phyloP scores from a whole-genome alignment of 257 asterid species.

The Lavandula angustifolia region DNA sequence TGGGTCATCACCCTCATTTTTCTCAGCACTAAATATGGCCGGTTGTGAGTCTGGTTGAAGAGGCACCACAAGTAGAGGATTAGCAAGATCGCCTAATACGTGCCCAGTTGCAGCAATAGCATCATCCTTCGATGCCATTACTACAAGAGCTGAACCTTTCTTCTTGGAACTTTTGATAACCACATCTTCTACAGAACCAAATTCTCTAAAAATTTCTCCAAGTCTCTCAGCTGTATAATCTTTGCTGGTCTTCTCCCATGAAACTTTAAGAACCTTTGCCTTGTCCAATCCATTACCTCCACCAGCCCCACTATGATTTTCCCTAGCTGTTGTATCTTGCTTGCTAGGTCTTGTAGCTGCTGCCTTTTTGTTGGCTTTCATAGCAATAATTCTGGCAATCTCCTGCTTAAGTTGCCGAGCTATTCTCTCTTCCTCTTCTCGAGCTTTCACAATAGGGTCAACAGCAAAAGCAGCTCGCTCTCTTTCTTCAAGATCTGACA shows the following conservation, averaged over 20 bases:
- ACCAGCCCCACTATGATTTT: conserved; percentile 33
- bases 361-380: conserved; percentile 43
- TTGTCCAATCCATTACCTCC: conserved; percentile 52
- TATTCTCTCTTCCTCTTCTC: conserved; percentile 63
- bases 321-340: conserved; percentile 36
- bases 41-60: conserved; percentile 58
- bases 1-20: conserved; percentile 47
- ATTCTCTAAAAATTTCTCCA: conserved; percentile 58
- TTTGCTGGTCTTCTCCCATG: conserved; percentile 82
- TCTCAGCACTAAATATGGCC: conserved; percentile 38
- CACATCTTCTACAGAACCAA: conserved; percentile 86
- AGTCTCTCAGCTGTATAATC: conserved; percentile 68
- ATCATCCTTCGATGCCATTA: conserved; percentile 75
- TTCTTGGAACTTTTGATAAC: conserved; percentile 71
- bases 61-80: conserved; percentile 79
- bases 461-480: conserved; percentile 60
- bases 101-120: conserved; percentile 62
- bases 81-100: conserved; percentile 71
- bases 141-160: conserved; percentile 86
- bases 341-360: conserved; percentile 36
- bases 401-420: conserved; percentile 59
- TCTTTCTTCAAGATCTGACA: conserved; percentile 79
- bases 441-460: conserved; percentile 48
- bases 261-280: conserved; percentile 77
- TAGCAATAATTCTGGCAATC: conserved; percentile 62